Evolutionary conservation across 352 stramenopile species (phyloP).

Genomic region (Phytophthora fragariaefolia): DNA sequence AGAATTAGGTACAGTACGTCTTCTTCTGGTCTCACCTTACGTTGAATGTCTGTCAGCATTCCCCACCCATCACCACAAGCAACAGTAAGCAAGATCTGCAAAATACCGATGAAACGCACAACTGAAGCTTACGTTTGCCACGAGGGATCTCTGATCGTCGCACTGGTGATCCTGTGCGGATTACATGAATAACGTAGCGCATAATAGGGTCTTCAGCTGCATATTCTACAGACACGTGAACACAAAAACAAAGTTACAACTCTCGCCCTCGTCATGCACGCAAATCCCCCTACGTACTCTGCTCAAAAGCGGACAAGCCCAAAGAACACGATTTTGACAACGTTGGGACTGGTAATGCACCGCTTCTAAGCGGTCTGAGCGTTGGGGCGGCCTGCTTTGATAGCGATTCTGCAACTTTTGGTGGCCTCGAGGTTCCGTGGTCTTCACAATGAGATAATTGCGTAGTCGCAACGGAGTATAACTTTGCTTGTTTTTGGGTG

Average conservation of each 20-base stretch:
- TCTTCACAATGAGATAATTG: neutral
- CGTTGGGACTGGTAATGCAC: neutral
- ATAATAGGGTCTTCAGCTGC: slow-evolving; percentile 49
- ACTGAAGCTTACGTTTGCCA: too few species aligned
- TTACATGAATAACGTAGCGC: slow-evolving; percentile 52
- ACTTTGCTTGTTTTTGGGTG: slow-evolving; percentile 14
- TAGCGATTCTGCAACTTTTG: neutral
- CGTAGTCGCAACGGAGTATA: slow-evolving; percentile 20
- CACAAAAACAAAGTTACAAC: neutral
- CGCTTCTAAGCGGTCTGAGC: neutral
- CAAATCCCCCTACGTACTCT: slow-evolving; percentile 20
- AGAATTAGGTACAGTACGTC: slow-evolving; percentile 66
- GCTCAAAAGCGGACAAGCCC: slow-evolving; percentile 18
- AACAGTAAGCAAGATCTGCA: neutral
- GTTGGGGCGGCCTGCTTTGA: too few species aligned
- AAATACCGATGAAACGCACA: slow-evolving; percentile 20
- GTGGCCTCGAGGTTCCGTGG: neutral
- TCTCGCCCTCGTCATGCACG: neutral
- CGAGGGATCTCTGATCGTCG: slow-evolving; percentile 44
- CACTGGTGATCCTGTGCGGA: slow-evolving; percentile 36
- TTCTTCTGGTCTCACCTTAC: slow-evolving; percentile 44
- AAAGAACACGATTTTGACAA: neutral
- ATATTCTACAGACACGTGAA: slow-evolving; percentile 45
- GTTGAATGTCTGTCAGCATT: slow-evolving; percentile 24
- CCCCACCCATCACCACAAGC: neutral